Conservation (phyloP, 345 rosid species). For the Fremontodendron californicum region DNA sequence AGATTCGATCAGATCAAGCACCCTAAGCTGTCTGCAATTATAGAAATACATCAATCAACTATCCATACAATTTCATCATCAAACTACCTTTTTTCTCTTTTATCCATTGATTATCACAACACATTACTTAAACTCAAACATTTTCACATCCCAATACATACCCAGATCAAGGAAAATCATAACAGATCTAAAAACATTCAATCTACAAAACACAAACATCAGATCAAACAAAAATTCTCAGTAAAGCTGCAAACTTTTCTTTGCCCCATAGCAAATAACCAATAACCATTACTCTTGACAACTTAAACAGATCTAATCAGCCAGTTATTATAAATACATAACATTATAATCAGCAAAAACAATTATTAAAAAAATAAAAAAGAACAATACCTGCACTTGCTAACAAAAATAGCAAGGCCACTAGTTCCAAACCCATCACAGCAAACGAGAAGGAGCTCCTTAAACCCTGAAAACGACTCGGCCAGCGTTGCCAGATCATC, state of each 20-base stretch:
- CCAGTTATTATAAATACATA: background rate
- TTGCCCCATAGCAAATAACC: background rate
- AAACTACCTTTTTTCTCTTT: background rate
- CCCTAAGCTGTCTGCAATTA: constrained; percentile 56
- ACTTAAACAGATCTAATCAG: constrained; percentile 25
- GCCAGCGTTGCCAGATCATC: constrained; percentile 61
- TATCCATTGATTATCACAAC: background rate
- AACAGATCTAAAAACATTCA: constrained; percentile 30
- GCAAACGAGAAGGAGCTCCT: constrained; percentile 67
- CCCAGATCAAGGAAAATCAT: background rate
- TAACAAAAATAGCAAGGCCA: constrained; percentile 66
- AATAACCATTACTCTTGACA: background rate
- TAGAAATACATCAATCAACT: constrained; percentile 12
- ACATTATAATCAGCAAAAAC: background rate
- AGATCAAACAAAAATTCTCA: constrained; percentile 19
- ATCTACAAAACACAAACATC: constrained; percentile 4
- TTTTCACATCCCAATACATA: background rate
- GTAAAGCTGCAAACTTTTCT: constrained; percentile 11
- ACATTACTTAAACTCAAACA: constrained; percentile 6
- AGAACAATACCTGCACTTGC: constrained; percentile 63
- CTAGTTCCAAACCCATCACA: constrained; percentile 89
- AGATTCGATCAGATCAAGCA: constrained; percentile 75
- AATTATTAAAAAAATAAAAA: background rate
- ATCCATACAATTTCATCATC: background rate
- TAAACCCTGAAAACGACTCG: constrained; percentile 55